phyloP scores from a whole-genome alignment of 108 stramenopile species.

The Craspedostauros australis region DNA sequence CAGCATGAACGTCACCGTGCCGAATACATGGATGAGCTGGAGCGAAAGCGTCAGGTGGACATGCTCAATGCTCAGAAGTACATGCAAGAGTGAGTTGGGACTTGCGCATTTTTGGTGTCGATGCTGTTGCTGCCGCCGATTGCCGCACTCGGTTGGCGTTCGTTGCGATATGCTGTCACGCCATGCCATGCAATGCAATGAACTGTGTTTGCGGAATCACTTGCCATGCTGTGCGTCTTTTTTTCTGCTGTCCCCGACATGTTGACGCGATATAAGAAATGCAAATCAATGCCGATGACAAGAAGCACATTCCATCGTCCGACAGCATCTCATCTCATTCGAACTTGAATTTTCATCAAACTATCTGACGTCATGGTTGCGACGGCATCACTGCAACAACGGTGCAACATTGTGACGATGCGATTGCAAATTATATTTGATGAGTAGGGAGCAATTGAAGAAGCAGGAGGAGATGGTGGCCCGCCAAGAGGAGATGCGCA shows the following conservation, averaged over 20 bases:
- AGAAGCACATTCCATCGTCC: not conserved
- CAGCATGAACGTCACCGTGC: constrained; percentile 88
- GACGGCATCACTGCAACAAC: no score
- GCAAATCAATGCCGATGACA: not conserved
- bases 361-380: no score
- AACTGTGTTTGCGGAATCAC: not conserved
- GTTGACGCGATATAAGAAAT: not conserved
- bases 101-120: not conserved
- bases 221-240: constrained; percentile 2
- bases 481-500: constrained; percentile 93
- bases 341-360: not conserved
- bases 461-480: constrained; percentile 95
- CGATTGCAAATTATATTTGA: no score
- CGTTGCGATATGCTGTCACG: not conserved
- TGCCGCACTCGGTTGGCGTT: not conserved
- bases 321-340: not conserved
- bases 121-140: not conserved
- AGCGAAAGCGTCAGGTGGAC: constrained; percentile 95
- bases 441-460: constrained; percentile 81
- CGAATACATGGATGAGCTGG: constrained; percentile 92
- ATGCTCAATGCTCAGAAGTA: constrained; percentile 94
- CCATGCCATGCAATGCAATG: not conserved
- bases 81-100: constrained; percentile 91
- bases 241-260: not conserved
- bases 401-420: no score